Evolutionary conservation across 768 basidiomycete species (phyloP).

Genomic region (Dendrothele bispora): DNA sequence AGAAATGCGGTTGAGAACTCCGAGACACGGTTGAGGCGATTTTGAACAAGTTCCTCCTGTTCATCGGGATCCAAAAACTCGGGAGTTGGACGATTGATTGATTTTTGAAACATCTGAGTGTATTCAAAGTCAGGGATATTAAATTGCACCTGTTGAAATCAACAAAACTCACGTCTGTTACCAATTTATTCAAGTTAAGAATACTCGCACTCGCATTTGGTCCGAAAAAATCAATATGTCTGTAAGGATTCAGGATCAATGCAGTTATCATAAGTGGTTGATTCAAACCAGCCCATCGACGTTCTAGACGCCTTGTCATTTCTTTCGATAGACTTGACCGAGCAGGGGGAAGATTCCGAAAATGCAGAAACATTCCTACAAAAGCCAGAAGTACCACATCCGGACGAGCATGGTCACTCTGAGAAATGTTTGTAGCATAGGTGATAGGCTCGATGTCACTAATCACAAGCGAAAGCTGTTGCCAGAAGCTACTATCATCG

Average conservation of each 20-base stretch:
- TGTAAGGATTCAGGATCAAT: background rate
- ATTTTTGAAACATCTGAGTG: no score
- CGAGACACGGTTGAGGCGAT: no score
- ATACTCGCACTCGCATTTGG: conserved; percentile 1
- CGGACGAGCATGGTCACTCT: background rate
- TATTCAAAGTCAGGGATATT: no score
- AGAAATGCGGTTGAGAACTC: background rate
- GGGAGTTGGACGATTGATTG: no score
- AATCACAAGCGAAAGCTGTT: background rate
- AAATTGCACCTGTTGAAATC: no score
- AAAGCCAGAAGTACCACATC: background rate
- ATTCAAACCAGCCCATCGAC: background rate
- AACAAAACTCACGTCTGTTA: background rate
- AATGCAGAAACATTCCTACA: background rate
- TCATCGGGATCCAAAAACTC: no score
- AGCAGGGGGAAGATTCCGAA: background rate
- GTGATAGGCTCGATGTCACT: conserved; percentile 3
- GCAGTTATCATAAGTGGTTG: background rate
- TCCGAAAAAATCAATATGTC: background rate
- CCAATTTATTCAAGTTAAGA: background rate
- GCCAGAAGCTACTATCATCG: conserved; percentile 13
- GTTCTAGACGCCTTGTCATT: background rate
- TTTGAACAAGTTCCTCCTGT: no score
- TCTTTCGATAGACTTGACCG: no score
- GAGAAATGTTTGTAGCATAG: background rate